Evolutionary conservation across 2,329 filamentous ascomycete species (phyloP), one percentile per base, ranked within the genome.

Genomic region (Nemania abortiva): DNA sequence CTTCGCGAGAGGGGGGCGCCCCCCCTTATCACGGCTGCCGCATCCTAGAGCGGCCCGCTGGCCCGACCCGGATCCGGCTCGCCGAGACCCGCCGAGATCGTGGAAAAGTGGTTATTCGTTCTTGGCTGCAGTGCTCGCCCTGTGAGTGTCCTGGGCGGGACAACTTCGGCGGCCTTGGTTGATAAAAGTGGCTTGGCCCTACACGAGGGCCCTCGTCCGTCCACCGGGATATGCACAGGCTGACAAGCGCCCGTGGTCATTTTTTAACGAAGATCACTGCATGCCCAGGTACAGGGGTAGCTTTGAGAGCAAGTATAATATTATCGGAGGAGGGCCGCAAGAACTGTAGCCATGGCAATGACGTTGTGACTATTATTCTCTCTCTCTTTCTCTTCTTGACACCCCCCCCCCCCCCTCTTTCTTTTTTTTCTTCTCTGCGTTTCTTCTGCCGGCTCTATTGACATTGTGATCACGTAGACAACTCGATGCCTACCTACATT

Each of bases 81-180:
- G 62, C 69, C 69, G 66, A 70, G 69, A 66, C 57, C 65, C 39
- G 69, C 69, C 69, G 65, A 70, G 69, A 70, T 54, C 50, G 37
- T 60, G 56, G 58, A 13, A 42, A 13, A 27, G 59, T n/a, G 52
- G 60, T 50, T 62, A 58, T 54, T 65, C 50, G 50, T 27, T 18
- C 69, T 70, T 70, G 66, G 69, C 69, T 69, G 63, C 69, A 70
- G 57, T 47, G 42, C 4, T 47, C 34, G 27, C 47, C 58, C 52
- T 57, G 27, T 24, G 49, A 54, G 18, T 34, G 37, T 58, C 57
- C 39, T 65, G 13, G 34, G 22, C 65, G 68, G 65, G 62, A 65
- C 65, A 65, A 68, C 62, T 64, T 70, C 68, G 68, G 68, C 52
- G 61, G 42, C 10, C 37, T 50, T 59, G 52, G 18, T 62, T 63